Percentiles rank a stretch among this genome's conserved stretches.
Conservation (phyloP, 2,329 filamentous ascomycete genomes). For the Fusarium sp. region DNA sequence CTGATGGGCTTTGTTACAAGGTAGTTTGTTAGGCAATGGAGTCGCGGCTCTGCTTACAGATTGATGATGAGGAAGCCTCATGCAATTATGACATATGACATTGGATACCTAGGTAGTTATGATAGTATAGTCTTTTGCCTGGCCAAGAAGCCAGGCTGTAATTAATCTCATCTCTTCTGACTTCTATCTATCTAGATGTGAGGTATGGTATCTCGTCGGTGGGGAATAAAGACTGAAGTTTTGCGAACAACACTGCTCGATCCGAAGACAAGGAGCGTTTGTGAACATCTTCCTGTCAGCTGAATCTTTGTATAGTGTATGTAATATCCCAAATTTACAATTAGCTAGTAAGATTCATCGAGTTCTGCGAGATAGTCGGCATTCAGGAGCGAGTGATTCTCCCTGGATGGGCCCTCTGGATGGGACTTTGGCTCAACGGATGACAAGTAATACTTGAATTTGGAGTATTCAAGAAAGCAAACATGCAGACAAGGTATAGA, state of each 20-base stretch:
- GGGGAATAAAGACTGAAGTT: background rate
- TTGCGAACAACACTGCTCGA: background rate
- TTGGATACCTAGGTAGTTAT: slow-evolving; percentile 25
- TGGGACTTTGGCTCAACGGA: background rate
- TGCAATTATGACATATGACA: background rate
- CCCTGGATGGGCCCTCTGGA: background rate
- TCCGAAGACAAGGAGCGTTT: background rate
- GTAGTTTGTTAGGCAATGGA: slow-evolving; percentile 31
- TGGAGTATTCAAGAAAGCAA: background rate
- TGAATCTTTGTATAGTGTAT: background rate
- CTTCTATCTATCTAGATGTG: background rate
- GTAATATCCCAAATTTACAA: background rate
- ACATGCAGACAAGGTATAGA: background rate
- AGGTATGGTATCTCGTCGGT: background rate
- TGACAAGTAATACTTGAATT: background rate
- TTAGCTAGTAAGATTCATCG: background rate
- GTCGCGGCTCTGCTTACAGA: slow-evolving; percentile 37
- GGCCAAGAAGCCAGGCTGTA: slow-evolving; percentile 18
- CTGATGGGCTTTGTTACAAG: slow-evolving; percentile 21
- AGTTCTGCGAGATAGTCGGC: background rate
- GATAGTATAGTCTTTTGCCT: slow-evolving; percentile 26
- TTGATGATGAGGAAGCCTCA: slow-evolving; percentile 29
- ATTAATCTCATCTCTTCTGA: slow-evolving; percentile 20
- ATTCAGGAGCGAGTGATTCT: background rate
- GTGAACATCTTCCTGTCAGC: background rate